phyloP scores from a whole-genome alignment of 1,284 basidiomycete genomes.

The Dichomitus squalens region DNA sequence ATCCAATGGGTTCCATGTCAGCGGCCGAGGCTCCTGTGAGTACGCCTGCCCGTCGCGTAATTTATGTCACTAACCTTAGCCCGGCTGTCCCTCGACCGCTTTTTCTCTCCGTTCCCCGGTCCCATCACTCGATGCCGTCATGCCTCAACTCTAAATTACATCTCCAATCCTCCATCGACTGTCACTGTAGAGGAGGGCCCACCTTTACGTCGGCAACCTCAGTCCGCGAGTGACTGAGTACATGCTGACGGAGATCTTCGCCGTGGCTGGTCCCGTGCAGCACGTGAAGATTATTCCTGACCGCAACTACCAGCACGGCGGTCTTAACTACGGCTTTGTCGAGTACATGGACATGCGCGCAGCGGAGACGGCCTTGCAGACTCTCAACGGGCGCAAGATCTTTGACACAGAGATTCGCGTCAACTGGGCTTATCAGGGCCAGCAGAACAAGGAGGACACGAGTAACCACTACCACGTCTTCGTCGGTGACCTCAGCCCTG shows the following conservation, averaged over 20 bases:
- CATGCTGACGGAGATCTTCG: constrained; percentile 96
- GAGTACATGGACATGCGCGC: constrained; percentile 97
- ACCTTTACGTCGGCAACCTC: constrained; percentile 97
- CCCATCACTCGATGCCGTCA: not conserved
- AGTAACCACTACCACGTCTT: constrained; percentile 97
- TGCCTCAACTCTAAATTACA: not conserved
- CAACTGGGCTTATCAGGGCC: constrained; percentile 98
- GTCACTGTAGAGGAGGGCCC: constrained; percentile 70
- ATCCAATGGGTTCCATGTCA: constrained; percentile 66
- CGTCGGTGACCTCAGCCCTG: constrained; percentile 96
- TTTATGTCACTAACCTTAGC: constrained; percentile 2
- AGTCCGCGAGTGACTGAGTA: constrained; percentile 92
- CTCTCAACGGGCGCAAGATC: constrained; percentile 96
- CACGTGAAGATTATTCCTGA: constrained; percentile 99
- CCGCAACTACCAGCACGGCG: constrained; percentile 96
- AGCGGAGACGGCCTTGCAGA: constrained; percentile 95
- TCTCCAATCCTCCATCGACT: not conserved
- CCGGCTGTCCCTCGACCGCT: constrained; percentile 3
- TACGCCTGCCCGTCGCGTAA: constrained; percentile 21
- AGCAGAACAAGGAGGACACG: constrained; percentile 95
- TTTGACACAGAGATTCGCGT: constrained; percentile 97
- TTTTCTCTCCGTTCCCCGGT: not conserved
- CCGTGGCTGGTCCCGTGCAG: constrained; percentile 92
- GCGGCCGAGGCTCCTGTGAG: constrained; percentile 76
- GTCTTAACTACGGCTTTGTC: constrained; percentile 98